phyloP scores from a whole-genome alignment of 768 basidiomycete species.

The Suillus discolor region DNA sequence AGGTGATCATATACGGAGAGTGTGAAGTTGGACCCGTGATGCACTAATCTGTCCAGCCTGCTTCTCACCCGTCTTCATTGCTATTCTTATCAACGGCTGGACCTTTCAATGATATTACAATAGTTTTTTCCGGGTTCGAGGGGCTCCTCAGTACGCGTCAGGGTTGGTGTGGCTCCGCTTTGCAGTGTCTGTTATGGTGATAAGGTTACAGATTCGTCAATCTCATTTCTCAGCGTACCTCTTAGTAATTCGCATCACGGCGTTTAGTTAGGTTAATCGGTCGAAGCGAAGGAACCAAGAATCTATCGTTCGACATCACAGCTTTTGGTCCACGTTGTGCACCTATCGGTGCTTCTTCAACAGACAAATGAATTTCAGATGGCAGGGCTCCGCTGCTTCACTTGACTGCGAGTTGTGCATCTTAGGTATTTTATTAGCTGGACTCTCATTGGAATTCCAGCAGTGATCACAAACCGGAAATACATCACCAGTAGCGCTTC shows the following conservation, averaged over 20 bases:
- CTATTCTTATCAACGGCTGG: slow-evolving; percentile 20
- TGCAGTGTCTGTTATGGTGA: slow-evolving; percentile 5
- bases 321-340: not conserved
- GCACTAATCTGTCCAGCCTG: slow-evolving; percentile 15
- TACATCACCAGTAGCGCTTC: not conserved
- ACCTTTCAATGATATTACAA: slow-evolving; percentile 7
- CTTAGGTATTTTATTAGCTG: not conserved
- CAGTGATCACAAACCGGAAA: not conserved
- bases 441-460: not conserved
- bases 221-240: slow-evolving; percentile 4
- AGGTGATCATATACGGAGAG: slow-evolving; percentile 37
- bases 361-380: not conserved
- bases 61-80: slow-evolving; percentile 20
- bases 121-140: slow-evolving; percentile 1
- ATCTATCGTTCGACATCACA: not conserved
- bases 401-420: not conserved
- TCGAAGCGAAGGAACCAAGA: not conserved
- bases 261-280: slow-evolving; percentile 7
- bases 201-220: slow-evolving; percentile 7
- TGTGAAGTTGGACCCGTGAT: slow-evolving; percentile 26
- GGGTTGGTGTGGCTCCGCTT: not conserved
- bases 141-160: not conserved
- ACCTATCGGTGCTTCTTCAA: not conserved
- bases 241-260: slow-evolving; percentile 7
- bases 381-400: not conserved